A percentile compares a stretch with the other conserved stretches of the same genome.
Conservation (phyloP, 2,329 filamentous ascomycete species). For the Gremmenia infestans region DNA sequence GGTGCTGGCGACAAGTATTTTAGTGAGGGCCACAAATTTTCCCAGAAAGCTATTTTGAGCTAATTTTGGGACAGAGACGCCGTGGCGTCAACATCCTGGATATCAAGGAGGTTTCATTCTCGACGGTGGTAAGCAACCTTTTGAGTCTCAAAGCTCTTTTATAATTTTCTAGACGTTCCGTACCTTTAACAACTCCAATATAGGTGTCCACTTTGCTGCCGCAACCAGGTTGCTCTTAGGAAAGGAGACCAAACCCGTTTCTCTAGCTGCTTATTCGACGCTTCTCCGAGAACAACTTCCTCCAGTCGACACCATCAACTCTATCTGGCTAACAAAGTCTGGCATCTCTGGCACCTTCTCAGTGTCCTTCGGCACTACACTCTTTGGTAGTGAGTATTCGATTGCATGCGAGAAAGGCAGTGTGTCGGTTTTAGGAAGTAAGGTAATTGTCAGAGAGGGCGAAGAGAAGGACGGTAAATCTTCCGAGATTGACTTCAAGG, state of each 20-base stretch:
- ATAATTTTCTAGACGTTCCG: too few relatives aligned
- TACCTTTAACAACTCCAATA: too few relatives aligned
- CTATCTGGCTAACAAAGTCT: constrained; percentile 29
- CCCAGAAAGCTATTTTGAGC: not conserved
- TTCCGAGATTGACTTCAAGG: constrained; percentile 26
- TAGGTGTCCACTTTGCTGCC: constrained; percentile 63
- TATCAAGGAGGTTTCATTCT: constrained; percentile 74
- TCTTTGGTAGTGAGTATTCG: constrained; percentile 27
- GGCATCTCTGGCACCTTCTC: constrained; percentile 30
- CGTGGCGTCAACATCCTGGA: constrained; percentile 63
- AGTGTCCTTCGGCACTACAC: constrained; percentile 29
- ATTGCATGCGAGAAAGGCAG: constrained; percentile 31
- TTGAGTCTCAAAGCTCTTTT: too few relatives aligned
- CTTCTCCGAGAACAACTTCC: constrained; percentile 27
- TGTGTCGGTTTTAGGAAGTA: constrained; percentile 21
- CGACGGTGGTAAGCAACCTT: constrained; percentile 47
- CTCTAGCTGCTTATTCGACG: constrained; percentile 25
- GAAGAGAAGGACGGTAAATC: constrained; percentile 22
- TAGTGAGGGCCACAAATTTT: constrained; percentile 14
- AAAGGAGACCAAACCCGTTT: constrained; percentile 22
- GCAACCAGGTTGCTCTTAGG: constrained; percentile 55
- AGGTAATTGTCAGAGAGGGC: constrained; percentile 26
- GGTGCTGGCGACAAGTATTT: constrained; percentile 43
- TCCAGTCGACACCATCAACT: constrained; percentile 31
- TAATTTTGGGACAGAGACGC: constrained; percentile 35